Evolutionary conservation across 2,329 filamentous ascomycete species (phyloP).

Genomic region (Botrytis tulipae): DNA sequence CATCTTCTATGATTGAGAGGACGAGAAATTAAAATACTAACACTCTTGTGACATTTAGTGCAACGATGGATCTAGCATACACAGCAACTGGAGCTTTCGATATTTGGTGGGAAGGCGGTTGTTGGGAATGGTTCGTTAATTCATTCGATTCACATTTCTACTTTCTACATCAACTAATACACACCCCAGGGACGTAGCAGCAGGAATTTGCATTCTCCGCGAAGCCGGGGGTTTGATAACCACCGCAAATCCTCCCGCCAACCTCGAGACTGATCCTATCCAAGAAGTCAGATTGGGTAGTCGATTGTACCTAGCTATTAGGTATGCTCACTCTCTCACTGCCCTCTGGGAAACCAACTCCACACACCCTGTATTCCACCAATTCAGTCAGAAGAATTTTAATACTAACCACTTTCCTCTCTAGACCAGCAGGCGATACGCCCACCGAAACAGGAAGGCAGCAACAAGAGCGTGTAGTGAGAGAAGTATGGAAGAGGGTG

Average conservation of each 20-base stretch:
- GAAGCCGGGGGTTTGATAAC: constrained; percentile 75
- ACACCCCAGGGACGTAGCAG: constrained; percentile 64
- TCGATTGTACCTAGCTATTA: constrained; percentile 69
- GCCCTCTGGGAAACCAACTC: neutral
- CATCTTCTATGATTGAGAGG: no score
- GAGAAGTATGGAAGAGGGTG: constrained; percentile 72
- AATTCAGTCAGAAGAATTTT: neutral
- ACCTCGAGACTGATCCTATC: constrained; percentile 55
- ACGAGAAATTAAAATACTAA: neutral
- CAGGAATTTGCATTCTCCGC: constrained; percentile 68
- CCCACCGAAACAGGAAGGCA: constrained; percentile 61
- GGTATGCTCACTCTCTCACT: constrained; percentile 33
- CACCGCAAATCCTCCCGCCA: constrained; percentile 66
- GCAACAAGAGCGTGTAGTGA: constrained; percentile 66
- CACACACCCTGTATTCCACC: neutral
- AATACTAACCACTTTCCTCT: neutral
- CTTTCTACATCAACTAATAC: neutral
- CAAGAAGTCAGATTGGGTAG: constrained; percentile 62
- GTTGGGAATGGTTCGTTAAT: constrained; percentile 68
- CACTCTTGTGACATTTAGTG: constrained; percentile 45
- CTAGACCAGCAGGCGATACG: constrained; percentile 58
- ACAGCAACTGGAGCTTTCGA: constrained; percentile 73
- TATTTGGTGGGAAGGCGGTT: constrained; percentile 81
- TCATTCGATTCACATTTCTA: neutral
- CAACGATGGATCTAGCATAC: constrained; percentile 72